These are phyloP conservation scores for Periconia macrospinosa DNA, from an alignment of 2,329 filamentous ascomycete species.

Conservation along the genomic window DNA sequence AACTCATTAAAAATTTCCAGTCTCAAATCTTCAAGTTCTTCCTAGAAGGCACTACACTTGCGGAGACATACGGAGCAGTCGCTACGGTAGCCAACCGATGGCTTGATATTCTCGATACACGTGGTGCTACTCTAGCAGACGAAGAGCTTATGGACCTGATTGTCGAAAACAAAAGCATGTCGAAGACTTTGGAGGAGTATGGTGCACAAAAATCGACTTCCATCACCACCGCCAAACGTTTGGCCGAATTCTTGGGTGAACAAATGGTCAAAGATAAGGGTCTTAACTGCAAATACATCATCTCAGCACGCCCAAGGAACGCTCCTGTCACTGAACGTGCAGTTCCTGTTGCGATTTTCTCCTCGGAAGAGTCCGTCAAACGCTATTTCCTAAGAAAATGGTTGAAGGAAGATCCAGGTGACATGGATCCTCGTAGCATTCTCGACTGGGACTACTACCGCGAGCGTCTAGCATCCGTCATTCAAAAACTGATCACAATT, in stretches of 20 bases:
- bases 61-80: slow-evolving; percentile 87
- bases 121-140: slow-evolving; percentile 86
- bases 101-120: slow-evolving; percentile 91
- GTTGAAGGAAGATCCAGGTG: slow-evolving; percentile 87
- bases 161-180: slow-evolving; percentile 98
- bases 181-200: slow-evolving; percentile 95
- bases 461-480: slow-evolving; percentile 92
- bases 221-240: slow-evolving; percentile 94
- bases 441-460: slow-evolving; percentile 98
- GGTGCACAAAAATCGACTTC: slow-evolving; percentile 94
- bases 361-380: slow-evolving; percentile 85
- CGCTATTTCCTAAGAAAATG: slow-evolving; percentile 90
- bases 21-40: slow-evolving; percentile 99
- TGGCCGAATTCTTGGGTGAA: slow-evolving; percentile 95
- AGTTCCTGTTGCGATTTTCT: slow-evolving; percentile 95
- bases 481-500: slow-evolving; percentile 98
- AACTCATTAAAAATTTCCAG: slow-evolving; percentile 99
- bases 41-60: slow-evolving; percentile 82
- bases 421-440: slow-evolving; percentile 86
- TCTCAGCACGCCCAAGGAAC: slow-evolving; percentile 81
- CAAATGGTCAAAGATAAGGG: slow-evolving; percentile 99
- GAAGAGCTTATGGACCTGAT: slow-evolving; percentile 99
- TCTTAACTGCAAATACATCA: slow-evolving; percentile 99
- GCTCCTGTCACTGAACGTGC: slow-evolving; percentile 94
- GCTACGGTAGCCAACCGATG: slow-evolving; percentile 94